Evolutionary conservation across 176 grass and related monocot genomes (phyloP).

Genomic region (Elymus sibiricus): DNA sequence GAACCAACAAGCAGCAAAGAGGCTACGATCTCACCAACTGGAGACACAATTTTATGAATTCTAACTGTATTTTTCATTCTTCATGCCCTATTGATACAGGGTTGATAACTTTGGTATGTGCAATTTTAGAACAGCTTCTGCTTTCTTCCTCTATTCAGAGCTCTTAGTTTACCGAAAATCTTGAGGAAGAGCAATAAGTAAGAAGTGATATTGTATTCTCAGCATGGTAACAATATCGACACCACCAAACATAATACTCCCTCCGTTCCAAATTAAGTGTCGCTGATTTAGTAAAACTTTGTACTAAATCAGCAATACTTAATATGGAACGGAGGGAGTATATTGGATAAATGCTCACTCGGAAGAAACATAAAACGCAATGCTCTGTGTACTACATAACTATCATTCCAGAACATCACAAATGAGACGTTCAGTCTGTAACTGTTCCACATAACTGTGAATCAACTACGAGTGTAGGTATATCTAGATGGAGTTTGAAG

Average conservation of each 20-base stretch:
- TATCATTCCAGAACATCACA: no score
- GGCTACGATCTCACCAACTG: no score
- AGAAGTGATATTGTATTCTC: background rate
- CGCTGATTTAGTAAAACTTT: no score
- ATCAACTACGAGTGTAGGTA: no score
- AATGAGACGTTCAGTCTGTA: no score
- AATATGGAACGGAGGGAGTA: no score
- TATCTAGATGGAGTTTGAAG: no score
- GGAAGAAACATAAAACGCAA: background rate
- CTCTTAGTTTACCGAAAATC: background rate
- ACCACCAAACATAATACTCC: background rate
- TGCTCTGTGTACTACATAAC: no score
- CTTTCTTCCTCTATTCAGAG: background rate
- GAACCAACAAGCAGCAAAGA: no score
- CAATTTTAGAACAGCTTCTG: background rate
- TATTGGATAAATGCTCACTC: background rate
- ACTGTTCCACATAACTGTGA: no score
- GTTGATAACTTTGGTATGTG: background rate
- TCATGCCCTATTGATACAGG: background rate
- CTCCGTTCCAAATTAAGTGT: no score
- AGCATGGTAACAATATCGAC: background rate
- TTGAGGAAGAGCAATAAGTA: background rate
- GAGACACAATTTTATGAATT: background rate
- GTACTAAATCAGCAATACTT: no score
- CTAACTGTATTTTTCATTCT: background rate